Conservation (phyloP, 2,329 filamentous ascomycete species). For the Neurospora crassa region DNA sequence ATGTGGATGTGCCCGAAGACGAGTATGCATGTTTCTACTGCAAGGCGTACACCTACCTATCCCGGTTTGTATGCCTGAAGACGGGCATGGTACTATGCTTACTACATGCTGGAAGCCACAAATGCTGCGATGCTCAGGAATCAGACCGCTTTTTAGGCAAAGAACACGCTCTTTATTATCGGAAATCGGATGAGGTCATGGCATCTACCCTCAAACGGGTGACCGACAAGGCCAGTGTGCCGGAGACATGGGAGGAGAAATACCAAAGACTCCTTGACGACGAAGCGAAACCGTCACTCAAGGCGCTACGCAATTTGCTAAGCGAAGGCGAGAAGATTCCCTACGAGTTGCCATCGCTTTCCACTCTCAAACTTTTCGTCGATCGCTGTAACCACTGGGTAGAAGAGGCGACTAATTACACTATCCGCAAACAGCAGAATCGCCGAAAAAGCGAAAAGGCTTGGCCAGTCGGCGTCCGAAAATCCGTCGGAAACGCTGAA, state of each 20-base stretch:
- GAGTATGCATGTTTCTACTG: constrained; percentile 88
- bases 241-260: constrained; percentile 85
- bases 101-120: constrained; percentile 66
- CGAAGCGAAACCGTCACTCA: constrained; percentile 74
- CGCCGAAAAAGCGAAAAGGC: constrained; percentile 88
- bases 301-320: constrained; percentile 71
- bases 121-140: constrained; percentile 67
- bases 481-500: constrained; percentile 46
- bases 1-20: constrained; percentile 75
- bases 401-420: constrained; percentile 92
- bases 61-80: constrained; percentile 76
- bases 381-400: constrained; percentile 97
- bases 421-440: constrained; percentile 94
- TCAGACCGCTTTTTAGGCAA: constrained; percentile 57
- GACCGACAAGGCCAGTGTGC: constrained; percentile 74
- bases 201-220: constrained; percentile 61
- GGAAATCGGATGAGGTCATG: constrained; percentile 65
- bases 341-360: constrained; percentile 74
- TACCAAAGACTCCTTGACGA: constrained; percentile 77
- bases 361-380: constrained; percentile 78
- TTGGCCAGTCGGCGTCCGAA: constrained; percentile 66
- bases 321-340: constrained; percentile 95
- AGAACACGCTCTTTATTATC: constrained; percentile 67
- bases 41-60: constrained; percentile 86
- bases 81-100: constrained; percentile 77